Evolutionary conservation across 2,329 filamentous ascomycete genomes (phyloP), one percentile per base, ranked within the genome.

Genomic region (Penicillium sp.): DNA sequence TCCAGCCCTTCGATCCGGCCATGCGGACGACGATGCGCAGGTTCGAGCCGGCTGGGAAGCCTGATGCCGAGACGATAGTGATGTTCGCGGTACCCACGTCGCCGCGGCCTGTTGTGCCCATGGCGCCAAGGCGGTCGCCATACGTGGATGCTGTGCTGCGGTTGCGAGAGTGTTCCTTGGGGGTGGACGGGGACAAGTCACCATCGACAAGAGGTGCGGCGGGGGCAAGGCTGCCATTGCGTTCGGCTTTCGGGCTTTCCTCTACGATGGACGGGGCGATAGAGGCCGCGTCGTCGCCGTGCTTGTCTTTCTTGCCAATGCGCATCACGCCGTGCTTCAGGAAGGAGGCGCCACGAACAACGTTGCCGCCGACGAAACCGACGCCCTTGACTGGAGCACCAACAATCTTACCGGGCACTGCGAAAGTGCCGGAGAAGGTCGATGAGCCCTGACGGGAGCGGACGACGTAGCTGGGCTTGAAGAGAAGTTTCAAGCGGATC

Each of bases 331-430:
- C 90, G 55, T 90, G 88, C 61, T 89, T 88, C 59, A 99, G 79
- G 79, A 97, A 96, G 0, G 89, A 92, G 6, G 91, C 94, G 42
- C 91, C 93, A 70, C 89, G 95, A 59, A 90, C 86, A 31, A 97
- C 90, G 34, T 88, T 87, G 53, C 90, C 88, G 34, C 90, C 92
- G 34, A 88, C 87, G 52, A 85, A 88, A 28, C 89, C 89, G 33
- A 88, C 86, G 29, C 91, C 92, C 76, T 97, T 97, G 73, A 99
- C 87, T n/a, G 94, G 95, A 16, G 87, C 94, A 34, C 93, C 93
- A 26, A 97, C 89, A 54, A 99, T 91, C 74, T 92, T 92, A 44
- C 89, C 89, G 26, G 94, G 90, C 1, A 86, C 81, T 5, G 86
- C 87, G 70, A 97, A 96, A 1, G 91, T 95, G 29, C 92, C 92